These are phyloP conservation scores for Neurospora sp. DNA, from an alignment of 495 filamentous ascomycete genomes.

Conservation along the genomic window DNA sequence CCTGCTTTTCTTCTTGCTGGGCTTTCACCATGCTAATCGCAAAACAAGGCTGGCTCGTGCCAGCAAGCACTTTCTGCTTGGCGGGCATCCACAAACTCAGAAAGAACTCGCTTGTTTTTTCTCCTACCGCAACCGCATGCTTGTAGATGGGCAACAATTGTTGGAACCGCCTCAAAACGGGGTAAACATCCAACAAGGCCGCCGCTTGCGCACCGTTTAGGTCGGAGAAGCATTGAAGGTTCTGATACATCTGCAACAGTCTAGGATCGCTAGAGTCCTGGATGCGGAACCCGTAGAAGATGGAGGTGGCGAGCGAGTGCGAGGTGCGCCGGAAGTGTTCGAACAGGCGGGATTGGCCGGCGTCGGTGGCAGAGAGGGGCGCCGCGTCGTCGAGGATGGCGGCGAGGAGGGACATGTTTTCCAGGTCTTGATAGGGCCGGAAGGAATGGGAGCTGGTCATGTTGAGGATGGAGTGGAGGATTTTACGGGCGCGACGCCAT, in stretches of 20 bases:
- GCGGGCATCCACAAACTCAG: neutral
- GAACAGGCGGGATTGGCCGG: too few species aligned
- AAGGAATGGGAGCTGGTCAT: slow-evolving; percentile 15
- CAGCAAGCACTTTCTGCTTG: slow-evolving; percentile 1
- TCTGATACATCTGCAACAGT: slow-evolving; percentile 23
- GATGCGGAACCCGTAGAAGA: slow-evolving; percentile 34
- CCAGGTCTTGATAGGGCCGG: slow-evolving; percentile 6
- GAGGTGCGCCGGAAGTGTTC: slow-evolving; percentile 27
- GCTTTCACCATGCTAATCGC: slow-evolving; percentile 8
- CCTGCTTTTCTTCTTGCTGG: slow-evolving; percentile 11
- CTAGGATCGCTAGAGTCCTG: slow-evolving; percentile 25
- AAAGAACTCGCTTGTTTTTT: neutral
- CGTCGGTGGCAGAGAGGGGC: too few species aligned
- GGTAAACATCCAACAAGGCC: slow-evolving; percentile 3
- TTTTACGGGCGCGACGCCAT: slow-evolving; percentile 25
- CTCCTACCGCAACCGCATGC: neutral
- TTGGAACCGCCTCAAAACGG: slow-evolving; percentile 21
- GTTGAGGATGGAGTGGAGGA: slow-evolving; percentile 29
- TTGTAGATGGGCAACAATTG: neutral
- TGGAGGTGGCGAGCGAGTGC: slow-evolving; percentile 30
- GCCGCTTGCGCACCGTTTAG: neutral
- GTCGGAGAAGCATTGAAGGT: neutral
- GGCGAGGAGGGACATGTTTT: slow-evolving; percentile 18
- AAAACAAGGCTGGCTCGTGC: slow-evolving; percentile 4
- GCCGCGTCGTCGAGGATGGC: slow-evolving; percentile 14